Percentiles rank a stretch among this genome's conserved stretches.
Conservation (phyloP, 2,329 filamentous ascomycete species). For the Bipolaris sorokiniana region DNA sequence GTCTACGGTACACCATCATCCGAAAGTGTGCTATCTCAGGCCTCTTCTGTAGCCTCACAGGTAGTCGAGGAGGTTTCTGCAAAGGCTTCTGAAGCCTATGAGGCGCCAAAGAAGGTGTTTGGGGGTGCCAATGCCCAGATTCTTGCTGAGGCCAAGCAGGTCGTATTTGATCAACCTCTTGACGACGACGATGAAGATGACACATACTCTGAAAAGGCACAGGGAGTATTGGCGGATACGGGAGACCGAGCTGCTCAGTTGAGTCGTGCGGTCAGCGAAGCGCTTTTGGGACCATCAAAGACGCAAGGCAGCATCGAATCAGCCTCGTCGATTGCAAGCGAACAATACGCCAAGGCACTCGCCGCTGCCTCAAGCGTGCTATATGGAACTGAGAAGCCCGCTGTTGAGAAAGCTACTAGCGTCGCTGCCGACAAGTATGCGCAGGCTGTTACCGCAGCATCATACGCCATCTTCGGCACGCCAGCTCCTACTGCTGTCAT, state of each 20-base stretch:
- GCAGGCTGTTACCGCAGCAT: constrained; percentile 65
- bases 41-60: constrained; percentile 29
- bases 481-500: constrained; percentile 54
- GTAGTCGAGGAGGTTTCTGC: constrained; percentile 28
- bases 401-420: constrained; percentile 55
- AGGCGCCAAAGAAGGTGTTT: constrained; percentile 58
- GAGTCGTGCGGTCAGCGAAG: constrained; percentile 63
- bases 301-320: constrained; percentile 58
- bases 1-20: constrained; percentile 23
- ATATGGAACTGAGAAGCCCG: constrained; percentile 56
- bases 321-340: constrained; percentile 60
- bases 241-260: constrained; percentile 61
- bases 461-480: constrained; percentile 62
- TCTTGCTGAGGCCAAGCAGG: constrained; percentile 54
- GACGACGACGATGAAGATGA: constrained; percentile 55
- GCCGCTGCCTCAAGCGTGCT: constrained; percentile 63
- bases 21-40: constrained; percentile 35
- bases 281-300: constrained; percentile 55
- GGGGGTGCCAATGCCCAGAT: constrained; percentile 61
- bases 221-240: constrained; percentile 59
- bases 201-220: constrained; percentile 58
- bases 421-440: constrained; percentile 62
- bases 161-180: constrained; percentile 58
- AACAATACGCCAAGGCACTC: constrained; percentile 63
- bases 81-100: constrained; percentile 34